Evolutionary conservation across 352 stramenopile genomes (phyloP).

Genomic region (Pythium sp.): DNA sequence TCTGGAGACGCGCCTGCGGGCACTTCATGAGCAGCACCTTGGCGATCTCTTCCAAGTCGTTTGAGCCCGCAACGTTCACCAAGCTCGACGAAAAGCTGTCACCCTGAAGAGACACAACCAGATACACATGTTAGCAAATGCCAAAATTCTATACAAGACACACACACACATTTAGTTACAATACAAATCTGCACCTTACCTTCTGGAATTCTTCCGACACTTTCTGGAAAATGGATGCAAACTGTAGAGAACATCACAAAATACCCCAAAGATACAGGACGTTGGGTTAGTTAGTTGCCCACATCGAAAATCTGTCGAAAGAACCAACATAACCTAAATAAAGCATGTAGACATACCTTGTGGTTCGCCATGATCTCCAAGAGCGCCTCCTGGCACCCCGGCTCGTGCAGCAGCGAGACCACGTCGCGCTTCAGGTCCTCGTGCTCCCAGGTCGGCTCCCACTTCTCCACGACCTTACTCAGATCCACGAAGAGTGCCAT

Average conservation of each 20-base stretch:
- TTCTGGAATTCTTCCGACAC: conserved; percentile 65
- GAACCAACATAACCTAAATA: not conserved
- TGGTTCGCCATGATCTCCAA: conserved; percentile 53
- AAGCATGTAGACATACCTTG: not conserved
- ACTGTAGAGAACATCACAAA: conserved; percentile 24
- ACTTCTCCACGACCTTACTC: conserved; percentile 75
- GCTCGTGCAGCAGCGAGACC: conserved; percentile 68
- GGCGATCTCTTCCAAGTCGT: conserved; percentile 66
- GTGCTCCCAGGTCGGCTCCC: conserved; percentile 52
- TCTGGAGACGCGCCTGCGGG: conserved; percentile 62
- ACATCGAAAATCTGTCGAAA: too few species aligned
- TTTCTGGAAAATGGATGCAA: conserved; percentile 55
- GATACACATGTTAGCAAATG: not conserved
- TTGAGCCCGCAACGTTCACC: conserved; percentile 40
- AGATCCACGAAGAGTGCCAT: conserved; percentile 72
- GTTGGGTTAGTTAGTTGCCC: not conserved
- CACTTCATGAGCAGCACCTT: conserved; percentile 77
- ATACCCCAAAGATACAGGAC: not conserved
- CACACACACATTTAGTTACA: too few species aligned
- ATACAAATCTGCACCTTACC: not conserved
- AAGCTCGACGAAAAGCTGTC: conserved; percentile 54
- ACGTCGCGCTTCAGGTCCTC: conserved; percentile 69
- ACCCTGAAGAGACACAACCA: conserved; percentile 10
- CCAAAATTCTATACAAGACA: too few species aligned
- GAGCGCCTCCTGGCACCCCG: conserved; percentile 66